Evolutionary conservation across 1,284 basidiomycete genomes (phyloP).

Genomic region (Pascua guehoae): DNA sequence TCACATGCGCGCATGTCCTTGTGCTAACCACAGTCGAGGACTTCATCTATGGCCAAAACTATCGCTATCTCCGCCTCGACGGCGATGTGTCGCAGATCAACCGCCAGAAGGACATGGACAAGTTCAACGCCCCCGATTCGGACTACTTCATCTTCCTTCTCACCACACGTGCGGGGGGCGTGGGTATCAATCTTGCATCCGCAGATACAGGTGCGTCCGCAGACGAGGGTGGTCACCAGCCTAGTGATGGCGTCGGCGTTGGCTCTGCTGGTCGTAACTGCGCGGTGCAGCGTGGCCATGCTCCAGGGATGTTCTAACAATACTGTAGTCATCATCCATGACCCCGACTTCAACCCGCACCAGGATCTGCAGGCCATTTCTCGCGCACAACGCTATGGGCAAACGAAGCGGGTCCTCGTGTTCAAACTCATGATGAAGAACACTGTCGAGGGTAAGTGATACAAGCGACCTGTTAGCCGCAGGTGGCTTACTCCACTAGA

Average conservation of each 20-base stretch:
- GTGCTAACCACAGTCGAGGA: slow-evolving; percentile 65
- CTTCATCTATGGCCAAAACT: slow-evolving; percentile 82
- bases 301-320: no score
- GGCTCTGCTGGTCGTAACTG: no score
- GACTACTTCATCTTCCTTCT: slow-evolving; percentile 87
- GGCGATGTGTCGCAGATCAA: slow-evolving; percentile 81
- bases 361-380: slow-evolving; percentile 73
- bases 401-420: slow-evolving; percentile 61
- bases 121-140: slow-evolving; percentile 80
- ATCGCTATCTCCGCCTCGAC: slow-evolving; percentile 84
- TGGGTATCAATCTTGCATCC: slow-evolving; percentile 78
- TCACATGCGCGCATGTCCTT: neutral
- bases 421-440: slow-evolving; percentile 89
- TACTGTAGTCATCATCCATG: slow-evolving; percentile 73
- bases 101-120: slow-evolving; percentile 90
- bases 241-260: no score
- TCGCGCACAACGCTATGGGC: slow-evolving; percentile 63
- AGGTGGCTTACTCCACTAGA: slow-evolving; percentile 54
- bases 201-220: slow-evolving; percentile 47
- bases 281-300: no score
- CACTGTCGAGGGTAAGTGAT: slow-evolving; percentile 33
- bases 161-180: slow-evolving; percentile 90
- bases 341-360: slow-evolving; percentile 96
- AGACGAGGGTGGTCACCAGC: no score
- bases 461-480: no score